Percentiles rank a stretch among this genome's conserved stretches.
Evolutionary conservation across 1,284 basidiomycete species (phyloP).

Genomic region (Irpex sp.): DNA sequence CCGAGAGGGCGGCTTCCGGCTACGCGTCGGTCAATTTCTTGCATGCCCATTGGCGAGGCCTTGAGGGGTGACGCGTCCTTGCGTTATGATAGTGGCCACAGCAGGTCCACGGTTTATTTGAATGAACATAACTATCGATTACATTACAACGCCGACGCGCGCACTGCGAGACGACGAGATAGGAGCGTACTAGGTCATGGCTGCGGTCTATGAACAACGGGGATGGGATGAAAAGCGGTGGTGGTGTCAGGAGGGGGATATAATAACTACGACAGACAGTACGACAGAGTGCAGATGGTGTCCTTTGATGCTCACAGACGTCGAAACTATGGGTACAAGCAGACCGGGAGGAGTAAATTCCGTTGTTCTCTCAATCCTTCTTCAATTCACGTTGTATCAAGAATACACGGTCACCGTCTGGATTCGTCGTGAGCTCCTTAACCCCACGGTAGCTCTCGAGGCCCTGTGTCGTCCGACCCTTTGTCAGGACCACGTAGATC

Average conservation of each 20-base stretch:
- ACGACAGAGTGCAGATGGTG: conserved; percentile 4
- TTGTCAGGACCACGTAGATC: conserved; percentile 81
- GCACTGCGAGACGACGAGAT: conserved; percentile 3
- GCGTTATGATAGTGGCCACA: neutral
- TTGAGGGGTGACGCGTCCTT: neutral
- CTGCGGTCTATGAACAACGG: neutral
- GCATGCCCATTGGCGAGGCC: conserved; percentile 5
- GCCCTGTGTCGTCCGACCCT: conserved; percentile 60
- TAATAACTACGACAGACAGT: conserved; percentile 7
- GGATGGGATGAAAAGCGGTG: neutral
- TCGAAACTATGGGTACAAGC: conserved; percentile 8
- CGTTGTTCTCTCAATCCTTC: conserved; percentile 43
- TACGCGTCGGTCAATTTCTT: conserved; percentile 9
- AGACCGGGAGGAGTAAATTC: neutral
- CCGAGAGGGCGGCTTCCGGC: conserved; percentile 3
- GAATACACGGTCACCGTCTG: conserved; percentile 71
- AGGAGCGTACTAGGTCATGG: conserved; percentile 1
- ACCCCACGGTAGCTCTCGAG: conserved; percentile 55
- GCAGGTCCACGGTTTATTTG: neutral
- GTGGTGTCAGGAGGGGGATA: neutral
- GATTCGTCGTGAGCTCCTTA: conserved; percentile 56
- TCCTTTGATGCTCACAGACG: conserved; percentile 9
- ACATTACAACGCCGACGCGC: conserved; percentile 4
- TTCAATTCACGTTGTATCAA: conserved; percentile 72
- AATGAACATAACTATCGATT: neutral